Evolutionary conservation across 129 eudicot genomes (phyloP).

Genomic region (Sambucus nigra): DNA sequence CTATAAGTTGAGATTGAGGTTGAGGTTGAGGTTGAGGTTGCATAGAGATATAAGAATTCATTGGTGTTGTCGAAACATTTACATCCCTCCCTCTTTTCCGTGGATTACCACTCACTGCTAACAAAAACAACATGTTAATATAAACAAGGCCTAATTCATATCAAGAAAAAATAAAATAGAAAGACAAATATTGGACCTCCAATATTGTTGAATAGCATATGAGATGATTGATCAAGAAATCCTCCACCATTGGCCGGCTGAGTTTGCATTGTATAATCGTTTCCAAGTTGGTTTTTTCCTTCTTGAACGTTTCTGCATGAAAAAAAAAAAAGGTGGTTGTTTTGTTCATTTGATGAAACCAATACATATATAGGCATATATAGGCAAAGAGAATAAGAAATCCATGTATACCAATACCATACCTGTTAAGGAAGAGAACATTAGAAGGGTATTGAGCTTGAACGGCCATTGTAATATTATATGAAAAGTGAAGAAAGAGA

Average conservation of each 20-base stretch:
- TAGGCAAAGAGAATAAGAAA: not conserved
- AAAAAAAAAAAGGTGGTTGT: no score
- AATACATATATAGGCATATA: not conserved
- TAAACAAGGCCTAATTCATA: not conserved
- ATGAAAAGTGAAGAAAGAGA: not conserved
- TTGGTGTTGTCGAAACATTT: conserved; percentile 4
- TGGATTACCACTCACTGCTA: conserved; percentile 21
- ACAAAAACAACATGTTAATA: not conserved
- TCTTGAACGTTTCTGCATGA: conserved; percentile 40
- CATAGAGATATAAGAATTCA: conserved; percentile 17
- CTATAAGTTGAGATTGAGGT: conserved; percentile 29
- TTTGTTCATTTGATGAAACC: not conserved
- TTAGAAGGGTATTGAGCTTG: conserved; percentile 78
- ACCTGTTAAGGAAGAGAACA: conserved; percentile 44
- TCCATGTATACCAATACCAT: no score
- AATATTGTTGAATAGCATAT: conserved; percentile 21
- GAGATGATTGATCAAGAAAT: conserved; percentile 32
- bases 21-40: conserved; percentile 27
- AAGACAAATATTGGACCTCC: not conserved
- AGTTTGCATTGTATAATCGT: conserved; percentile 36
- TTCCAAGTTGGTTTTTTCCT: conserved; percentile 18
- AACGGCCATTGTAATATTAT: conserved; percentile 43
- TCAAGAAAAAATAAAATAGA: not conserved
- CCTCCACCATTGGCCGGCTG: conserved; percentile 29
- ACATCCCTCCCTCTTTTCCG: conserved; percentile 46